Base-by-base conservation (phyloP, 2,329 filamentous ascomycete genomes). In the Exserohilum rostratum region DNA sequence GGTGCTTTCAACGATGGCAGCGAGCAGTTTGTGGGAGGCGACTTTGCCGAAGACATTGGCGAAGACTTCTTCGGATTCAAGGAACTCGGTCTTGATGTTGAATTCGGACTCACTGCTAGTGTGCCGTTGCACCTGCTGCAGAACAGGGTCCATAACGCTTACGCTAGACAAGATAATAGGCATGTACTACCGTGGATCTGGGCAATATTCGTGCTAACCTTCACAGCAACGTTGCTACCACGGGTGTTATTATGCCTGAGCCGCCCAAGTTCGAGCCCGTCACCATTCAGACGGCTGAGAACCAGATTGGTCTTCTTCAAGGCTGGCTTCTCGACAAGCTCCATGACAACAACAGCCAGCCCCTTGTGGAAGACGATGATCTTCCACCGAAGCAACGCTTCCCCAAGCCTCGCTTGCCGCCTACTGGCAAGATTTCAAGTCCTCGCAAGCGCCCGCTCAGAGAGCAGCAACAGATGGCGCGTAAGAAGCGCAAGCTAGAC, bases 1-100 rank as follows among this genome's bases (percentile, higher is more conserved):
- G 90, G 89, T 52, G 90, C 92, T 6, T 99, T 99, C 82, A 91
- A 96, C 59, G 95, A 99, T 67, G 93, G 93, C 61, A 96, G 92
- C 75, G 95, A 99, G 61, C 95, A 98, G 72, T 99, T 98, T 66
- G 88, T 97, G 43, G 91, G 90, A 40, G 95, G 95, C 58, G 95
- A 99, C 75, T 99, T 99, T 73, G 95, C 95, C 0, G 95, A 97
- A 73, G 95, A 99, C 66, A 89, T 99, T 11, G 93, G 93, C 57
- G 95, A 99, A 79, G 95, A 99, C 78, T 99, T 97, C 84, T 99
- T 99, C 70, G 95, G 95, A 25, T 98, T 99, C 84, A 93, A 92
- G 72, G 93, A 96, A 56, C 85, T 99, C 40, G 95, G 95, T 38
- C 83, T 99, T 53, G 92, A 96, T 68, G 89, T 87, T 65, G 95